These are phyloP conservation scores for Aspergillus fructus DNA, from an alignment of 2,329 filamentous ascomycete species.

Conservation along the genomic window DNA sequence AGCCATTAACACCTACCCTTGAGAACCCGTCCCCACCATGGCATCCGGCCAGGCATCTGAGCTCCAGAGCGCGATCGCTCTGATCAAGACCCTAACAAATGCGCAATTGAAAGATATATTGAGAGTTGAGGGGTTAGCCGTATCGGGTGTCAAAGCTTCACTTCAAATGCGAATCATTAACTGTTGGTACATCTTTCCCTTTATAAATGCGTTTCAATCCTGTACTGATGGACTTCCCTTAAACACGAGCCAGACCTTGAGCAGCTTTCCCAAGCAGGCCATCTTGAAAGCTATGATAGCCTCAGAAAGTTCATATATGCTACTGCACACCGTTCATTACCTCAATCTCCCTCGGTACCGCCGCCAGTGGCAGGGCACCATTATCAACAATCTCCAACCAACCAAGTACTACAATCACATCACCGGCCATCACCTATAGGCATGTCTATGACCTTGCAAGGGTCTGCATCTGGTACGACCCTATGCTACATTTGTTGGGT, in stretches of 20 bases:
- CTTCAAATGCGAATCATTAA: conserved; percentile 75
- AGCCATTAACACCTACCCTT: background rate
- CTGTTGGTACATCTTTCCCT: conserved; percentile 58
- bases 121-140: conserved; percentile 68
- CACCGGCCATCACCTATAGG: conserved; percentile 26
- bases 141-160: conserved; percentile 80
- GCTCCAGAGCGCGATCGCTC: conserved; percentile 41
- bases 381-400: conserved; percentile 25
- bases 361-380: conserved; percentile 24
- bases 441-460: conserved; percentile 32
- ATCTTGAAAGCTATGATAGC: conserved; percentile 30
- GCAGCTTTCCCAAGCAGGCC: conserved; percentile 22
- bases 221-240: background rate
- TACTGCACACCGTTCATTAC: conserved; percentile 27
- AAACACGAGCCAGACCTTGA: conserved; percentile 26
- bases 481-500: background rate
- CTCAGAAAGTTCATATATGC: conserved; percentile 34
- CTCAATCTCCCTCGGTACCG: conserved; percentile 24
- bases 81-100: conserved; percentile 58
- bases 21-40: conserved; percentile 26
- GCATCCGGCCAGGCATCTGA: conserved; percentile 43
- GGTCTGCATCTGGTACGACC: conserved; percentile 29
- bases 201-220: background rate
- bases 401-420: conserved; percentile 27
- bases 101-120: conserved; percentile 75